Evolutionary conservation across 2,329 filamentous ascomycete genomes (phyloP).

Genomic region (Pseudopithomyces chartarum): DNA sequence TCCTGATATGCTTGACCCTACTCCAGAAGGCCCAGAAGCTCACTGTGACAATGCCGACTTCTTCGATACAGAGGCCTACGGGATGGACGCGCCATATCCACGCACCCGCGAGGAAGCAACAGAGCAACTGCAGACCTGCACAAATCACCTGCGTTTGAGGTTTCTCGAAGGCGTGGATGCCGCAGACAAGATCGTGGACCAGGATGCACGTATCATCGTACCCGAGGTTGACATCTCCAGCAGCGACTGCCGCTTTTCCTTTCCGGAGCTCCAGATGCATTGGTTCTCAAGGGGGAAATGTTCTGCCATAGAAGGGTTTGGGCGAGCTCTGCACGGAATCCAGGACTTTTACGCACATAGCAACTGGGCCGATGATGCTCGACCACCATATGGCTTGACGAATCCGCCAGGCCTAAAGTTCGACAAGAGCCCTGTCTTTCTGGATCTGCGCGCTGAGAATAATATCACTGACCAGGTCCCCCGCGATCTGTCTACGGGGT

Average conservation of each 20-base stretch:
- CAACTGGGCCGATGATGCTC: constrained; percentile 25
- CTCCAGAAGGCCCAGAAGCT: constrained; percentile 29
- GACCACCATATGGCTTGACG: constrained; percentile 20
- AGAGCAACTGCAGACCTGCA: constrained; percentile 23
- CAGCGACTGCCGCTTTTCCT: constrained; percentile 26
- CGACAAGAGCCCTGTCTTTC: constrained; percentile 19
- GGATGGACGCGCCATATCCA: constrained; percentile 21
- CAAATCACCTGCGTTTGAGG: constrained; percentile 23
- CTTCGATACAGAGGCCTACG: constrained; percentile 20
- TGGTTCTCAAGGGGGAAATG: constrained; percentile 21
- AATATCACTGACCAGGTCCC: constrained; percentile 28
- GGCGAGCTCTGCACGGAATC: constrained; percentile 23
- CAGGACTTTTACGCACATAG: constrained; percentile 29
- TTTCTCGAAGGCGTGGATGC: constrained; percentile 24
- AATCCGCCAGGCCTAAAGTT: constrained; percentile 28
- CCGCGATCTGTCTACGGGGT: constrained; percentile 26
- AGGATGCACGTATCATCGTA: constrained; percentile 19
- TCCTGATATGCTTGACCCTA: constrained; percentile 29
- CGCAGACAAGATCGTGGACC: constrained; percentile 25
- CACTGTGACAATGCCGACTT: constrained; percentile 35
- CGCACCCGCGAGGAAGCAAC: constrained; percentile 25
- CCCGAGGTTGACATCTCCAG: constrained; percentile 23
- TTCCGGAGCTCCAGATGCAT: constrained; percentile 27
- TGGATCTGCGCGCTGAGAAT: constrained; percentile 30
- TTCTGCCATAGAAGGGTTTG: constrained; percentile 25